These are phyloP conservation scores for Solanum acaule DNA, from an alignment of 257 asterid species.

Conservation along the genomic window DNA sequence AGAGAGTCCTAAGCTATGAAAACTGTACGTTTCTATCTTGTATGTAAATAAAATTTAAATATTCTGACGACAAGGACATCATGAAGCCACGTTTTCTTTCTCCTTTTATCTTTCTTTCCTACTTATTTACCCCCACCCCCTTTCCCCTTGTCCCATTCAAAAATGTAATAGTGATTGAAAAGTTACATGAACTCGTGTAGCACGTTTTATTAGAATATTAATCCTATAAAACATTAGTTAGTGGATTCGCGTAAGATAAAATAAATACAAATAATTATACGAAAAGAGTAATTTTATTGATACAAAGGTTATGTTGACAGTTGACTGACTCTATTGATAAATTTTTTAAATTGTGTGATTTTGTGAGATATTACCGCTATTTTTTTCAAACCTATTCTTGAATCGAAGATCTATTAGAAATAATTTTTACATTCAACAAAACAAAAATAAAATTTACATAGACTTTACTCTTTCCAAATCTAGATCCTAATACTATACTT, in stretches of 20 bases:
- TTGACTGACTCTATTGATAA: not conserved
- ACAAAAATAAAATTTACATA: not conserved
- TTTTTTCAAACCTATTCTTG: not conserved
- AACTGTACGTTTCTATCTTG: not conserved
- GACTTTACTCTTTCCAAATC: not conserved
- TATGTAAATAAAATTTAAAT: not conserved
- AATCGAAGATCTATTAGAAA: accelerated
- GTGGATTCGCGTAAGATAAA: not conserved
- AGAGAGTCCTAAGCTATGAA: not conserved
- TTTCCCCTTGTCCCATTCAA: too few relatives aligned
- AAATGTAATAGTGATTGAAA: not conserved
- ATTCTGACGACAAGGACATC: not conserved
- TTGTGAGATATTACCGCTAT: too few relatives aligned
- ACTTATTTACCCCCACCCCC: too few relatives aligned
- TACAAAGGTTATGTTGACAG: accelerated
- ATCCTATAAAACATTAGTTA: not conserved
- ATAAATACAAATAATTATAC: not conserved
- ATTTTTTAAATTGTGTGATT: too few relatives aligned
- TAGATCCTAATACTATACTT: not conserved
- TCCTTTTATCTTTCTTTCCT: not conserved
- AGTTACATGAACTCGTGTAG: not conserved
- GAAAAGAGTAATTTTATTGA: not conserved
- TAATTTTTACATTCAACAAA: not conserved
- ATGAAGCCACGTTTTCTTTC: not conserved
- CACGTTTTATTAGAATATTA: not conserved